These are phyloP conservation scores for Umbelopsis sp. DNA, from an alignment of 371 early-diverging fungal species.

Conservation along the genomic window DNA sequence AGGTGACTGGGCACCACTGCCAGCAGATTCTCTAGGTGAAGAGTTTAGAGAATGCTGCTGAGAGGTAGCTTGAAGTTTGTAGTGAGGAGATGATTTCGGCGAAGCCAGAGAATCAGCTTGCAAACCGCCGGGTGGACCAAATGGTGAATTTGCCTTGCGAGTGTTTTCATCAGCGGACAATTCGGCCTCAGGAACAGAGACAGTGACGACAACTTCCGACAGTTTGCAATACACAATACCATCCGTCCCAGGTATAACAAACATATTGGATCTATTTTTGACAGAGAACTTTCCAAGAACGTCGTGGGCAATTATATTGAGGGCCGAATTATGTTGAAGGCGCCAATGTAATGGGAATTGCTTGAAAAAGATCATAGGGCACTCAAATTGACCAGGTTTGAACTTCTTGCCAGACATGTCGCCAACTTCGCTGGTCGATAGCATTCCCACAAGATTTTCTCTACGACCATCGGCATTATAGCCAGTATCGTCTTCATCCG, in stretches of 20 bases:
- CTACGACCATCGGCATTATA: neutral
- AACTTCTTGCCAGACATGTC: slow-evolving; percentile 27
- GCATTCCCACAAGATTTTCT: slow-evolving; percentile 48
- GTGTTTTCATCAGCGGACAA: slow-evolving; percentile 15
- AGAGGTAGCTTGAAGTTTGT: neutral
- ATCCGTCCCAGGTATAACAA: slow-evolving; percentile 40
- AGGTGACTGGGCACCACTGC: slow-evolving; percentile 4
- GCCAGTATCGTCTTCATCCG: slow-evolving; percentile 53
- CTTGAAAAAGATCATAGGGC: slow-evolving; percentile 64
- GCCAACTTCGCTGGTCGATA: slow-evolving; percentile 29
- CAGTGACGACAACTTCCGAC: slow-evolving; percentile 36
- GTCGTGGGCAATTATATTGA: slow-evolving; percentile 57
- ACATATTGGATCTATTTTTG: slow-evolving; percentile 75
- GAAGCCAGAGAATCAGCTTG: neutral
- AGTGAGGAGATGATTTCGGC: slow-evolving; percentile 9
- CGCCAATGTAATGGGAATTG: slow-evolving; percentile 80
- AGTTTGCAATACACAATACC: slow-evolving; percentile 50
- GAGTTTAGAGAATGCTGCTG: slow-evolving; percentile 3
- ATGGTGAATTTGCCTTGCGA: slow-evolving; percentile 12
- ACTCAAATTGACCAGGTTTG: slow-evolving; percentile 73
- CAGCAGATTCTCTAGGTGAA: slow-evolving; percentile 1
- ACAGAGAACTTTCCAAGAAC: slow-evolving; percentile 68
- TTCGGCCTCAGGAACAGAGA: slow-evolving; percentile 18
- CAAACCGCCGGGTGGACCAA: slow-evolving; percentile 1
- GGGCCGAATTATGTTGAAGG: slow-evolving; percentile 67